phyloP scores from a whole-genome alignment of 176 grass and related monocot genomes.

The Triticum dicoccoides region DNA sequence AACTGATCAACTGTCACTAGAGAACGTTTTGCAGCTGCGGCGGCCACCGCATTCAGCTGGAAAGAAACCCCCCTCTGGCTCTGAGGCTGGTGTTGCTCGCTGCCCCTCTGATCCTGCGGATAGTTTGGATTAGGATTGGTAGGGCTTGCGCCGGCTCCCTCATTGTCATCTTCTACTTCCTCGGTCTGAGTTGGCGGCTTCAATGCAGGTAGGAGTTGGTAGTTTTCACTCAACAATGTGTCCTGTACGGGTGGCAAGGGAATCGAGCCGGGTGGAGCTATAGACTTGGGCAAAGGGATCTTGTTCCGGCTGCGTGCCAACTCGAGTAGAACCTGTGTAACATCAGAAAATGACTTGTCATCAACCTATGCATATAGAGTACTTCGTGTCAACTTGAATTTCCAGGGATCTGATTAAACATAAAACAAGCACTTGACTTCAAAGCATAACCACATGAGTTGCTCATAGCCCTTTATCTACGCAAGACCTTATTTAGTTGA shows the following conservation, averaged over 20 bases:
- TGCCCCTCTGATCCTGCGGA: conserved; percentile 42
- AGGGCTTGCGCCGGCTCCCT: conserved; percentile 30
- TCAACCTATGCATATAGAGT: background rate
- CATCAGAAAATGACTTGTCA: conserved; percentile 18
- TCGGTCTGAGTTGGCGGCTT: conserved; percentile 50
- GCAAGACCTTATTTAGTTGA: background rate
- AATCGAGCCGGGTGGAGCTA: conserved; percentile 79
- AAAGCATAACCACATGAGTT: background rate
- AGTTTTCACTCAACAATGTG: conserved; percentile 76
- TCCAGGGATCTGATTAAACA: background rate
- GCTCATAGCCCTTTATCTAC: background rate
- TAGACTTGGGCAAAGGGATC: conserved; percentile 80
- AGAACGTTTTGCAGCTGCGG: conserved; percentile 50
- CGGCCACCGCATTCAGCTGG: conserved; percentile 57
- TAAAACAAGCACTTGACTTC: background rate
- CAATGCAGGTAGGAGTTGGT: conserved; percentile 61
- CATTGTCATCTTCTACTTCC: conserved; percentile 66
- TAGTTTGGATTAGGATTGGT: conserved; percentile 32
- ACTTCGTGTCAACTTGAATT: background rate
- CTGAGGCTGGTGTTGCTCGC: conserved; percentile 35
- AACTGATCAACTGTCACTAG: conserved; percentile 48
- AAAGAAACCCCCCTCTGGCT: conserved; percentile 90
- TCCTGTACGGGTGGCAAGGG: conserved; percentile 83
- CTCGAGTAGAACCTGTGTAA: conserved; percentile 74
- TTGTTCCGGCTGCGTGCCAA: conserved; percentile 72